phyloP scores from a whole-genome alignment of 495 filamentous ascomycete species.

The Neurospora africana region DNA sequence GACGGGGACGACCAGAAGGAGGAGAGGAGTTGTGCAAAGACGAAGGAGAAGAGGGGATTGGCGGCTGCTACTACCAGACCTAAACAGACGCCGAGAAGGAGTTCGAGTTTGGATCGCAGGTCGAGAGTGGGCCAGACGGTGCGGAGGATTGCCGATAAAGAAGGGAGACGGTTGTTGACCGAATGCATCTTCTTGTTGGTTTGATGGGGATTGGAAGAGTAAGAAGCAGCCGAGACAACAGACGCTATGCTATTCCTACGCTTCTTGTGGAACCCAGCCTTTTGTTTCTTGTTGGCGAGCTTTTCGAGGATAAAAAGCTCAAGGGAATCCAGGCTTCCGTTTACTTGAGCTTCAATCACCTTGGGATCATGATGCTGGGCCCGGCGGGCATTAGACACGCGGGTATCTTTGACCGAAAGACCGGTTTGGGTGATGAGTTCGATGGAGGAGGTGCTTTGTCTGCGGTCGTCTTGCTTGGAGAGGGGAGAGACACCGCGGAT shows the following conservation, averaged over 20 bases:
- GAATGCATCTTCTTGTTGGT: conserved; percentile 3
- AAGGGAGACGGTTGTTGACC: conserved; percentile 11
- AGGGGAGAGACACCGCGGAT: background rate
- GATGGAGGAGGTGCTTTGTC: conserved; percentile 3
- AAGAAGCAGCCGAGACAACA: background rate
- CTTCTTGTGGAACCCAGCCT: background rate
- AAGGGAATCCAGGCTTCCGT: conserved; percentile 14
- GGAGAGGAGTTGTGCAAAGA: conserved; percentile 62
- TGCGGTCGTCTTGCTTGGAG: conserved; percentile 1
- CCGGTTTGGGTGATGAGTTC: conserved; percentile 11
- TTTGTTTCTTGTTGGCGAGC: conserved; percentile 7
- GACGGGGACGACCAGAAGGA: conserved; percentile 50
- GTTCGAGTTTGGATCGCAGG: conserved; percentile 35
- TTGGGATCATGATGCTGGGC: background rate
- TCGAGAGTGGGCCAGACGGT: conserved; percentile 64
- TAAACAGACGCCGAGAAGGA: conserved; percentile 50
- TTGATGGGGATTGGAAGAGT: background rate
- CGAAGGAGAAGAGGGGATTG: conserved; percentile 68
- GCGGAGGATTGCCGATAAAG: conserved; percentile 51
- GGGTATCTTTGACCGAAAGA: conserved; percentile 10
- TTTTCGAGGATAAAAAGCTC: conserved; percentile 20
- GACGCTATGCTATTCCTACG: background rate
- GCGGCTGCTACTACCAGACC: conserved; percentile 55
- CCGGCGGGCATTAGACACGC: conserved; percentile 5
- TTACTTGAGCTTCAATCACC: background rate